Evolutionary conservation across 306 rosid species (phyloP).

Genomic region (Prunus davidiana): DNA sequence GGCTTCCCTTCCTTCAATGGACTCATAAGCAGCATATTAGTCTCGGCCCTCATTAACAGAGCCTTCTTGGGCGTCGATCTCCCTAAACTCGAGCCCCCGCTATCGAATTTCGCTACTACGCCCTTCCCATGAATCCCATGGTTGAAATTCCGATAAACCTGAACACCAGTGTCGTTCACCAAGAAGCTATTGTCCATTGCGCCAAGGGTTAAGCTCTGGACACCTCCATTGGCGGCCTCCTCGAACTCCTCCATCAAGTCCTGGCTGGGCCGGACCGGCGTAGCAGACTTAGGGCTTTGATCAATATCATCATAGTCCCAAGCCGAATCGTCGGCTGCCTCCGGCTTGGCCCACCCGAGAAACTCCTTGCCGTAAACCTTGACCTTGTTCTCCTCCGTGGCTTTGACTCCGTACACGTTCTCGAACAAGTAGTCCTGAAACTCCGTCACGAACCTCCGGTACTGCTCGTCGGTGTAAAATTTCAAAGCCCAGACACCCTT

Average conservation of each 20-base stretch:
- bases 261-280: conserved; percentile 34
- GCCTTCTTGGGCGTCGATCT: conserved; percentile 59
- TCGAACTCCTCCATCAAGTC: conserved; percentile 81
- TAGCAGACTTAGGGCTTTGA: conserved; percentile 30
- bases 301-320: conserved; percentile 68
- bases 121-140: conserved; percentile 90
- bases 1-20: conserved; percentile 69
- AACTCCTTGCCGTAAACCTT: conserved; percentile 87
- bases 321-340: conserved; percentile 75
- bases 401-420: conserved; percentile 57
- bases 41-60: conserved; percentile 70
- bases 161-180: conserved; percentile 69
- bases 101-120: conserved; percentile 50
- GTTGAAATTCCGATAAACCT: conserved; percentile 64
- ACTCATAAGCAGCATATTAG: conserved; percentile 92
- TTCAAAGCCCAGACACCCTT: conserved; percentile 87
- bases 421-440: conserved; percentile 70
- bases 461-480: conserved; percentile 60
- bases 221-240: conserved; percentile 82
- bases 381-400: conserved; percentile 74
- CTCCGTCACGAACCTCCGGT: conserved; percentile 64
- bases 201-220: conserved; percentile 73
- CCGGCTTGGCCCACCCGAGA: conserved; percentile 84
- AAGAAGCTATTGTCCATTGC: conserved; percentile 85
- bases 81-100: conserved; percentile 28